Base-by-base conservation (phyloP, 805 yeast genomes). In the Scheffersomyces amazonensis region DNA sequence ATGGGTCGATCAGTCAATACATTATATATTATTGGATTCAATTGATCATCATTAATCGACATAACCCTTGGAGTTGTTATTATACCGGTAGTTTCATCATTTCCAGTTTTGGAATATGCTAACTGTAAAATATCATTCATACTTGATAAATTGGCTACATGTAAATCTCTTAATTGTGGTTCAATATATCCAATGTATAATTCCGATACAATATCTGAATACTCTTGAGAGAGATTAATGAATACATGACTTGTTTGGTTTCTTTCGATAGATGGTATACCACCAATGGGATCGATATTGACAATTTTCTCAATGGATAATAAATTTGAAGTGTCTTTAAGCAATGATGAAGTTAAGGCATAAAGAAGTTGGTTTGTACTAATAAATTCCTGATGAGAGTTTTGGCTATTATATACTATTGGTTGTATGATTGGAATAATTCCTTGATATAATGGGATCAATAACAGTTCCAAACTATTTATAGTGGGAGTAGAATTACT, bases 1-100 rank as follows among this genome's bases (percentile, higher is more conserved):
- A 87, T 73, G 1, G 98, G 88, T 36, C 98, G 69, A 56, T 93
- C 98, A 0, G 99, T 93, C 27, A 93, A 69, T 12, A 93, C 75
- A 55, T 93, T 93, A 60, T 90, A 87, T 12, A 93, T 79, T 30
- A 93, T 75, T 1, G 99, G 99, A 56, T 93, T 93, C 42, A 81
- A 66, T 35, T 75, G 73, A 46, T 69, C 73, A 41, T 56, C 59
- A 36, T 64, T 67, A 25, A 66, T 48, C 2, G 86, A 79, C 19
- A 95, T 91, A 16, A 87, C 78, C 8, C 69, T 60, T 0, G 95
- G 86, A 0, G 97, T 87, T 0, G 98, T 91, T 23, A 93, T 84
- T 2, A 93, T 66, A 0, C 96, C 99, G 0, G 95, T 81, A 1
- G 90, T 50, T 18, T 62, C 78, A 37, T 64, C 67, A 33, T 53